Evolutionary conservation across 768 basidiomycete genomes (phyloP), one percentile per base, ranked within the genome.

Genomic region (Xerocomus brunneocitrinus): DNA sequence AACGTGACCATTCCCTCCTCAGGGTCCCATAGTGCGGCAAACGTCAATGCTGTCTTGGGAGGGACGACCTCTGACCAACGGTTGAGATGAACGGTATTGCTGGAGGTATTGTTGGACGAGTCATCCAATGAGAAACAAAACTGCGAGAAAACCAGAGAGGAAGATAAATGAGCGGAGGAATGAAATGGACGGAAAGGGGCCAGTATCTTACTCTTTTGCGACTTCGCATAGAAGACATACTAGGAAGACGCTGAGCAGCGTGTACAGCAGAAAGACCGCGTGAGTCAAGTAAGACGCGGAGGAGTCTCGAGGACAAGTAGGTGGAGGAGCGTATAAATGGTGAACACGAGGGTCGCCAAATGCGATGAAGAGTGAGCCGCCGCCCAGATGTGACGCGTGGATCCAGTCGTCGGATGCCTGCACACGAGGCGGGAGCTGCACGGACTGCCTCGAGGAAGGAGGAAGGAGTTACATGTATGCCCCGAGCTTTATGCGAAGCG

Each of bases 41-140:
- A 85, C 3, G 76, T 80, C 55, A 84, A 68, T 3, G 76, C 81
- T 27, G 78, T 69, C 50, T 79, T 76, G 5, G 82, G 80, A 16
- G 81, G 80, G 6, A 81, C 71, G 43, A 82, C 67, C 28, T 82
- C 77, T 13, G 82, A 82, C 83, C 81, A 84, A 34, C 79, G 76
- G 46, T 60, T 64, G 40, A 63, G 56, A n/a, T 53, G 51, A 34
- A 22, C 12, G 19, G 58, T 57, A 22, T 19, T 49, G 46, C 41
- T 59, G 22, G 62, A 52, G 12, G 51, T 43, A 16, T 39, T 54
- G 6, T 49, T 45, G 42, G 50, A 32, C 35, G 60, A 42, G 30
- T 48, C 38, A 36, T 69, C 64, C 46, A 66, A 41, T 5, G 70
- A 59, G 39, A 68, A 57, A 43, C 52, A 66, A 38, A 56, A 45